Percentiles rank a stretch among this genome's conserved stretches.
phyloP scores from a whole-genome alignment of 768 basidiomycete species.

The Auricularia heimuer region DNA sequence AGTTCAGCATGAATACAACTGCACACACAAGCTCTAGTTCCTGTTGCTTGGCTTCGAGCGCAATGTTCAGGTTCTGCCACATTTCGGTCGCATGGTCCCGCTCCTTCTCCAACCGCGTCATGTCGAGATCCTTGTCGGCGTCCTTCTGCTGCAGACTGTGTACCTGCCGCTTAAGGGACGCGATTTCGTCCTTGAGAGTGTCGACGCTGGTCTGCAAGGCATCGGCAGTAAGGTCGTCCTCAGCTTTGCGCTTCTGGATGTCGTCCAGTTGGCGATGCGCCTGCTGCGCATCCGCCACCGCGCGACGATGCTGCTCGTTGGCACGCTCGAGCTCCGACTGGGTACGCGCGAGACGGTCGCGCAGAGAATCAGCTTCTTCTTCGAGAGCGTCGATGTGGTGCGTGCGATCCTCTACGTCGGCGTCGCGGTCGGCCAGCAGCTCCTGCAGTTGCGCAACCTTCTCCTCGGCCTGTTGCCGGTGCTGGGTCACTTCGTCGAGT shows the following conservation, averaged over 20 bases:
- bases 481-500: slow-evolving; percentile 41
- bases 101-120: slow-evolving; percentile 62
- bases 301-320: slow-evolving; percentile 37
- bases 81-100: slow-evolving; percentile 65
- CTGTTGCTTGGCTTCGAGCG: slow-evolving; percentile 88
- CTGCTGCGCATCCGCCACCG: slow-evolving; percentile 30
- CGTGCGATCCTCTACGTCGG: slow-evolving; percentile 41
- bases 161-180: slow-evolving; percentile 49
- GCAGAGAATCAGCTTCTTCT: slow-evolving; percentile 42
- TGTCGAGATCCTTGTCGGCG: slow-evolving; percentile 74
- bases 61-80: slow-evolving; percentile 75
- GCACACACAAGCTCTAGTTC: slow-evolving; percentile 75
- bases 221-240: slow-evolving; percentile 30
- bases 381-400: slow-evolving; percentile 39
- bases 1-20: not conserved
- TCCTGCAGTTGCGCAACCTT: slow-evolving; percentile 45
- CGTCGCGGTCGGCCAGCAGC: slow-evolving; percentile 45
- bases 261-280: slow-evolving; percentile 25
- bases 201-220: slow-evolving; percentile 40
- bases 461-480: slow-evolving; percentile 46
- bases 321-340: slow-evolving; percentile 45
- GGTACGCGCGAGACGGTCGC: slow-evolving; percentile 43
- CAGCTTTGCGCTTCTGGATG: slow-evolving; percentile 44
- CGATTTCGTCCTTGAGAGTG: slow-evolving; percentile 47
- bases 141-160: slow-evolving; percentile 71